Evolutionary conservation across 2,329 filamentous ascomycete species (phyloP), one percentile per base, ranked within the genome.

Genomic region (Gliomastix tumulicola): DNA sequence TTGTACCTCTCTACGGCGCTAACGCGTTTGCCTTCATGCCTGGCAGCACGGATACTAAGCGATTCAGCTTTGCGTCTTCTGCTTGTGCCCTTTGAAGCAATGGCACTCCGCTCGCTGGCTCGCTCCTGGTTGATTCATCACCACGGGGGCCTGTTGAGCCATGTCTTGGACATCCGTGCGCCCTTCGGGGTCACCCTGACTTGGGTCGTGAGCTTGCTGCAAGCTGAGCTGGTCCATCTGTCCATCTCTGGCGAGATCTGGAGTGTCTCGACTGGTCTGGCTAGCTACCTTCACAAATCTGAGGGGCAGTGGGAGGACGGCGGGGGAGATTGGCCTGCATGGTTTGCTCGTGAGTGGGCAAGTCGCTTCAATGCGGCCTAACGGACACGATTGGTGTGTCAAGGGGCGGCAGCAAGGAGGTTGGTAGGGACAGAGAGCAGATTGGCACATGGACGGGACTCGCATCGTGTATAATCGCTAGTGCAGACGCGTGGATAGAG

Each of bases 1-100:
- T n/a, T 53, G n/a, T 73, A 71, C 39, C 49, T 63, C 12, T 63
- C 70, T 32, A 77, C 68, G 6, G 52, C 65, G 31, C 59, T 79
- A 11, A 74, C 71, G 1, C 62, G 60, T 27, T 57, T 77, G 3
- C 72, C 74, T 7, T 62, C 68, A 0, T 48, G 75, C 6, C 43
- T 59, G 7, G 72, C 70, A 0, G 58, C 67, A 1, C 63, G 68
- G 30, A 61, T 74, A 4, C 53, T 76, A 19, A 61, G 68, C 1
- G 59, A 66, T 18, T 56, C 68, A 3, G 44, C 59, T 2, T 53
- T 63, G 1, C 61, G 68, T 21, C 33, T 74, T 7, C 20, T 69
- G 3, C 55, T 68, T 21, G 56, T 62, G 12, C 71, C 72, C 2
- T 52, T 66, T 21, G 73, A 77, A 34, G 64, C 68, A 1, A 50